Percentiles rank a stretch among this genome's conserved stretches.
phyloP scores from a whole-genome alignment of 129 eudicot species.

The Chrysanthemum seticuspe region DNA sequence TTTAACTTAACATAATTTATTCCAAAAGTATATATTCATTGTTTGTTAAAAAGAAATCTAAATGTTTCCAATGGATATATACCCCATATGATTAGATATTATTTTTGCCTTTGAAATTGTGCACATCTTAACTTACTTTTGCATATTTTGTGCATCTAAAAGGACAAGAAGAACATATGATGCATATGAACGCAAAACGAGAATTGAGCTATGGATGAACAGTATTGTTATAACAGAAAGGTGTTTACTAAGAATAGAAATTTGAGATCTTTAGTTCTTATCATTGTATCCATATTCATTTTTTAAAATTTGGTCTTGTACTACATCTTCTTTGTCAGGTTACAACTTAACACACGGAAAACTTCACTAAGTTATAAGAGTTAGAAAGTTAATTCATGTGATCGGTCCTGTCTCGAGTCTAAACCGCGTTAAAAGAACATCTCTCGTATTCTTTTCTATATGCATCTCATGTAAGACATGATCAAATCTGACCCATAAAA shows the following conservation, averaged over 20 bases:
- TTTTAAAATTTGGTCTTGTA: background rate
- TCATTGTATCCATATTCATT: background rate
- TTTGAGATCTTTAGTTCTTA: slow-evolving; percentile 2
- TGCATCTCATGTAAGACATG: slow-evolving; percentile 12
- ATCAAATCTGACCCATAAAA: background rate
- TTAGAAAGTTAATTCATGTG: background rate
- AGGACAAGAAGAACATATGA: slow-evolving; percentile 3
- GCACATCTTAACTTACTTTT: background rate
- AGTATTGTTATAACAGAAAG: slow-evolving; percentile 16
- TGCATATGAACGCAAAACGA: slow-evolving; percentile 15
- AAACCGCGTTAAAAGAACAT: background rate
- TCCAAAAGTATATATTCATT: background rate
- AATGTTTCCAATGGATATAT: too few relatives aligned
- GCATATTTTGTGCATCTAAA: background rate
- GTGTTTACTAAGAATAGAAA: slow-evolving; percentile 17
- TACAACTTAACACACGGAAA: background rate
- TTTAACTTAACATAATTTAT: background rate
- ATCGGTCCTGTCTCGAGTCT: background rate
- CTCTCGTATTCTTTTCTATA: background rate
- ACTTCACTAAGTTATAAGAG: background rate
- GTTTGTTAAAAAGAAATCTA: background rate
- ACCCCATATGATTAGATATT: too few relatives aligned
- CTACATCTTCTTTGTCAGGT: background rate
- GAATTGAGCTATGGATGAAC: slow-evolving; percentile 14
- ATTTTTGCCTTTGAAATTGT: background rate